A percentile compares a stretch with the other conserved stretches of the same genome.
These are phyloP conservation scores for Ceratocystis cacaofunesta DNA, from an alignment of 2,329 filamentous ascomycete species.

Conservation along the genomic window DNA sequence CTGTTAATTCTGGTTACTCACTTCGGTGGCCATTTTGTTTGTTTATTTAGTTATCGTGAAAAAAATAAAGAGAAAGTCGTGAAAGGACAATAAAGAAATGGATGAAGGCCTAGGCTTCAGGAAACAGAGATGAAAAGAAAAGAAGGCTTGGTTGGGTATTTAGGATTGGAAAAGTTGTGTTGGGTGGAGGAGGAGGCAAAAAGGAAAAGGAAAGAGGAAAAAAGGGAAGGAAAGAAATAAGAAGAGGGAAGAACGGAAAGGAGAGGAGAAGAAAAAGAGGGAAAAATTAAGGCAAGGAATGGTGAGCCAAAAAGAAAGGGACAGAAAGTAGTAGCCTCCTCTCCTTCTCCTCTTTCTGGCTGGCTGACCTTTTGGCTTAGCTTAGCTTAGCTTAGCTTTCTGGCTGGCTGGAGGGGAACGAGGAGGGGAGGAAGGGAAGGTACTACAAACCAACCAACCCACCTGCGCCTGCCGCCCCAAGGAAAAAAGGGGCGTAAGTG, in stretches of 20 bases:
- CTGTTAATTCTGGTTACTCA: slow-evolving; percentile 27
- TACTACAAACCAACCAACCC: background rate
- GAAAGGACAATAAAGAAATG: slow-evolving; percentile 11
- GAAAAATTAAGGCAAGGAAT: slow-evolving; percentile 6
- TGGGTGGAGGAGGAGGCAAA: slow-evolving; percentile 6
- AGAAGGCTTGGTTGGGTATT: slow-evolving; percentile 16
- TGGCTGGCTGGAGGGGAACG: background rate
- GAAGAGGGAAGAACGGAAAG: background rate
- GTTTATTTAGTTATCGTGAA: slow-evolving; percentile 17
- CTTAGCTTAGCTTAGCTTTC: background rate
- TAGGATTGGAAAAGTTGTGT: slow-evolving; percentile 12
- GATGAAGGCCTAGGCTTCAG: slow-evolving; percentile 13
- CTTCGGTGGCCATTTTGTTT: slow-evolving; percentile 47
- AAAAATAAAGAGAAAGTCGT: slow-evolving; percentile 9
- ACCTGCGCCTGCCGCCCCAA: background rate
- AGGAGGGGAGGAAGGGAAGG: background rate
- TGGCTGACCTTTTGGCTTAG: background rate
- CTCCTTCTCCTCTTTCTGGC: background rate
- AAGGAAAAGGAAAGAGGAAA: slow-evolving; percentile 2
- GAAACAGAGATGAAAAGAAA: slow-evolving; percentile 8
- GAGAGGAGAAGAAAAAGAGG: slow-evolving; percentile 8
- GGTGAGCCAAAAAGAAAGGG: slow-evolving; percentile 4
- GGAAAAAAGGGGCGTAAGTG: background rate
- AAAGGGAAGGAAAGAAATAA: slow-evolving; percentile 1
- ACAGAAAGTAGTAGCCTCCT: background rate